These are phyloP conservation scores for Nicotiana paniculata DNA, from an alignment of 257 asterid genomes.

Conservation along the genomic window DNA sequence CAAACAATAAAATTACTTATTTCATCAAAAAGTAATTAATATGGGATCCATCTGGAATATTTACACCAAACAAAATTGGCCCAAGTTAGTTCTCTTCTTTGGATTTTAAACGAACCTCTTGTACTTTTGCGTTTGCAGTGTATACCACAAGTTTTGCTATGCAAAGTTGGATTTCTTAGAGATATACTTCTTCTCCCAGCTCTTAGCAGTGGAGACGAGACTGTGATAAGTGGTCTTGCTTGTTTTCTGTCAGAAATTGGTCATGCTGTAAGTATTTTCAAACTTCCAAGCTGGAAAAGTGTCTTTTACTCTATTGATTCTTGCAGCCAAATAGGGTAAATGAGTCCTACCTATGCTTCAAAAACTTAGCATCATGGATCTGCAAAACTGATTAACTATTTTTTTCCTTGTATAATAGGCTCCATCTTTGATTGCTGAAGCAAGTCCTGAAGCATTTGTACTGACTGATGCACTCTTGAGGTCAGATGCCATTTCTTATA, in stretches of 20 bases:
- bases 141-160: conserved; percentile 62
- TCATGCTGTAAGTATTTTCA: conserved; percentile 64
- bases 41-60: conserved; percentile 3
- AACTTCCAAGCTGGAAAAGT: neutral
- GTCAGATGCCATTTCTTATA: conserved; percentile 30
- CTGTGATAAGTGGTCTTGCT: conserved; percentile 70
- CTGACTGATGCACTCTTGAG: conserved; percentile 73
- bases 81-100: neutral
- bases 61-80: neutral
- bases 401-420: conserved; percentile 43
- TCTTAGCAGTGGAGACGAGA: conserved; percentile 66
- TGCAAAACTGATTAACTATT: neutral
- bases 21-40: neutral
- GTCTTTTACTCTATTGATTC: neutral
- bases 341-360: neutral
- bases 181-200: conserved; percentile 77
- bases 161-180: conserved; percentile 68
- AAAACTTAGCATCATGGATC: neutral
- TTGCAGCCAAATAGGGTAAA: conserved; percentile 1
- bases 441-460: conserved; percentile 62
- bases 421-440: conserved; percentile 63
- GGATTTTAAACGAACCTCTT: neutral
- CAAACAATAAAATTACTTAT: neutral
- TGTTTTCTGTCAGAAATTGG: conserved; percentile 93
- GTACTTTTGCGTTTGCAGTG: conserved; percentile 43